These are phyloP conservation scores for Rhododendron ovatum DNA, from an alignment of 148 eudicot species.

Conservation along the genomic window DNA sequence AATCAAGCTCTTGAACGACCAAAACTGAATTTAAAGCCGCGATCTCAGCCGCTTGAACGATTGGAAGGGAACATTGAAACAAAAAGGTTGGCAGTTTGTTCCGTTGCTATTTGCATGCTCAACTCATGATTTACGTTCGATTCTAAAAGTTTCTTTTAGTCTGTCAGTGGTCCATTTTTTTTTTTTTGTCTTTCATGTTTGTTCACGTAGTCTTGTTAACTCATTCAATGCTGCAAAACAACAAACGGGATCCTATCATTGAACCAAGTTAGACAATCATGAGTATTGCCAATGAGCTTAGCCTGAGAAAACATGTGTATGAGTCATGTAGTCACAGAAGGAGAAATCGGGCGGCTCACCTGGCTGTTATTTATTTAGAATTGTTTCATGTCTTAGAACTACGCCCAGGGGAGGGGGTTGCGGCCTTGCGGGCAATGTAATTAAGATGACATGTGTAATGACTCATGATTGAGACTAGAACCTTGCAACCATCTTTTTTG, in stretches of 20 bases:
- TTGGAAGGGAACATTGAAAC: slow-evolving; percentile 32
- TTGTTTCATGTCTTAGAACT: neutral
- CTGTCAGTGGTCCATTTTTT: neutral
- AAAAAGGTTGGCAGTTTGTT: slow-evolving; percentile 43
- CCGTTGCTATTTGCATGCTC: neutral
- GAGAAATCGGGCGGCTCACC: neutral
- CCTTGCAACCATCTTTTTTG: neutral
- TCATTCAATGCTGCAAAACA: neutral
- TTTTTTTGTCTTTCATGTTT: neutral
- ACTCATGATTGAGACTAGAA: neutral
- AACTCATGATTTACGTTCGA: neutral
- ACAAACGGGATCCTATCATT: neutral
- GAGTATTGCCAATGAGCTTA: neutral
- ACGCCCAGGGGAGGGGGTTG: neutral
- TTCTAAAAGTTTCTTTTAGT: neutral
- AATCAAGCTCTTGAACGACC: slow-evolving; percentile 62
- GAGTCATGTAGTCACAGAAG: neutral
- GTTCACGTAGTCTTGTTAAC: neutral
- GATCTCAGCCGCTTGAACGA: slow-evolving; percentile 53
- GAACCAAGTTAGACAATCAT: neutral
- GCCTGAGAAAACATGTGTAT: neutral
- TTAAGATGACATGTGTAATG: neutral
- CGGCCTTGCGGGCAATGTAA: neutral
- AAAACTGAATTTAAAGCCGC: slow-evolving; percentile 75
- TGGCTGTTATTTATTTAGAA: neutral